Evolutionary conservation across 805 yeast species (phyloP).

Genomic region (Saccharomycopsis javanensis): DNA sequence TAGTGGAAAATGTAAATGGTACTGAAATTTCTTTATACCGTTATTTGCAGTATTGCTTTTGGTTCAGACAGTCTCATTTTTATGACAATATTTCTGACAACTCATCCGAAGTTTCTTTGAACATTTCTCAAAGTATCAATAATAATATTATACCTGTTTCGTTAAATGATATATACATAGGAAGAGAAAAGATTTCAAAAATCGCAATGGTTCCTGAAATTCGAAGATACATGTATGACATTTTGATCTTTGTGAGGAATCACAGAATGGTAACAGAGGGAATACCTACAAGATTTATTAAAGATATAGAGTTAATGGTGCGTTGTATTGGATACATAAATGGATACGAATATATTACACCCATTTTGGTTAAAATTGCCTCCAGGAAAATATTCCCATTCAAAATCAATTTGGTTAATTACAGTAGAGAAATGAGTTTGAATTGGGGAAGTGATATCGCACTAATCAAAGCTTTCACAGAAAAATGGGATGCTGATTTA

Average conservation of each 20-base stretch:
- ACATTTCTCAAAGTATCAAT: background rate
- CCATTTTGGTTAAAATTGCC: constrained; percentile 42
- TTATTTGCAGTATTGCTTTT: constrained; percentile 23
- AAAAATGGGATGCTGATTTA: constrained; percentile 36
- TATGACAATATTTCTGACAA: constrained; percentile 1
- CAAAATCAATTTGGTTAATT: constrained; percentile 30
- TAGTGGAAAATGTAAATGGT: constrained; percentile 21
- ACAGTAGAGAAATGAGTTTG: constrained; percentile 42
- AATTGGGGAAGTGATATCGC: constrained; percentile 46
- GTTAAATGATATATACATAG: background rate
- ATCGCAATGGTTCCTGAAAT: constrained; percentile 41
- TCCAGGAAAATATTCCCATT: constrained; percentile 41
- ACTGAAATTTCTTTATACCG: constrained; percentile 20
- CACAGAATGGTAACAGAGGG: constrained; percentile 49
- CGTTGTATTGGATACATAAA: constrained; percentile 35
- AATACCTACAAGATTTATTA: constrained; percentile 36
- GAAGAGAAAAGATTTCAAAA: constrained; percentile 14
- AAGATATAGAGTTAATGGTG: constrained; percentile 34
- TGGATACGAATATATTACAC: constrained; percentile 37
- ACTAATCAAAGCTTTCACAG: constrained; percentile 33
- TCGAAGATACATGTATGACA: constrained; percentile 45
- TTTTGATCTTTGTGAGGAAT: constrained; percentile 41
- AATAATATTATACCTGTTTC: background rate
- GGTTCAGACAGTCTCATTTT: constrained; percentile 27
- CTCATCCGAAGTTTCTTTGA: background rate